Evolutionary conservation across 2,329 filamentous ascomycete genomes (phyloP).

Genomic region (Monilinia vaccinii-corymbosi): DNA sequence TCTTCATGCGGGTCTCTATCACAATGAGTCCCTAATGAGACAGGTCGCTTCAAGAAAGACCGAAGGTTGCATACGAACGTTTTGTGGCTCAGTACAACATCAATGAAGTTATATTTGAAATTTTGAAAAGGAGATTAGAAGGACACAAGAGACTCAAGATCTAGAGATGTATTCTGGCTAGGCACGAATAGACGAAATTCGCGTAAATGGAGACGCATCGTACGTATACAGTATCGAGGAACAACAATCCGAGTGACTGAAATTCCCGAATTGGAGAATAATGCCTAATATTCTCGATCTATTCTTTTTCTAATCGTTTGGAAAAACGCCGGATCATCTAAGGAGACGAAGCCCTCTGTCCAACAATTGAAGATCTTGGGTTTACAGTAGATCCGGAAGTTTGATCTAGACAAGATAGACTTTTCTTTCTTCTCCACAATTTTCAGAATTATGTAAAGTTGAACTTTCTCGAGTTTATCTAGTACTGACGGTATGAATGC

Average conservation of each 20-base stretch:
- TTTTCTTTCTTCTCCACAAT: not conserved
- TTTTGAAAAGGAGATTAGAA: not conserved
- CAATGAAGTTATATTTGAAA: not conserved
- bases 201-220: slow-evolving; percentile 8
- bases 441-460: not conserved
- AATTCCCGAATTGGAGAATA: not conserved
- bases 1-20: slow-evolving; percentile 25
- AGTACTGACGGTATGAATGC: not conserved
- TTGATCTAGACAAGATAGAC: not conserved
- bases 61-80: slow-evolving; percentile 5
- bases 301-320: not conserved
- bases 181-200: not conserved
- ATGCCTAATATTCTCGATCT: not conserved
- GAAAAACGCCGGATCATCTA: not conserved
- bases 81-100: slow-evolving; percentile 5
- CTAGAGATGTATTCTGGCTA: not conserved
- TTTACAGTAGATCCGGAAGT: not conserved
- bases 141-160: not conserved
- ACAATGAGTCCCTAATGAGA: slow-evolving; percentile 10
- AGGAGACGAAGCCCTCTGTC: not conserved
- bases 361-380: not conserved
- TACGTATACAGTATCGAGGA: not conserved
- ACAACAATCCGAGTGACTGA: not conserved
- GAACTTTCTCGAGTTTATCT: not conserved
- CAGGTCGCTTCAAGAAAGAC: slow-evolving; percentile 19